Evolutionary conservation across 805 yeast genomes (phyloP).

Genomic region (Kodamaea neixiangensis): DNA sequence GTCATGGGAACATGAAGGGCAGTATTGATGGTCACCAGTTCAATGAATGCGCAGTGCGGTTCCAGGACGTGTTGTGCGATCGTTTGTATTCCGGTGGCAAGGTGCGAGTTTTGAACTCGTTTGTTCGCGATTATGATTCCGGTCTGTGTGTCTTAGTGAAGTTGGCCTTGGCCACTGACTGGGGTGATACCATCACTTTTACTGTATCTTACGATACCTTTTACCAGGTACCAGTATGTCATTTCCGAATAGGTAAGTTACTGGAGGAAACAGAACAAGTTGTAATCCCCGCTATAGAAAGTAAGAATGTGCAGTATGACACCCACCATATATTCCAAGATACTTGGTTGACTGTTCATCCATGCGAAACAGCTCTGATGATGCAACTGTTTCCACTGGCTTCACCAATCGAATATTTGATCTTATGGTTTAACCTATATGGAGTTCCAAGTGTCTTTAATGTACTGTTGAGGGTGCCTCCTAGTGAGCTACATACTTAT

Average conservation of each 20-base stretch:
- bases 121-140: conserved; percentile 3
- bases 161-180: neutral
- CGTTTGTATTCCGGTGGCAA: conserved; percentile 4
- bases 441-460: conserved; percentile 8
- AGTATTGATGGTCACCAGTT: conserved; percentile 14
- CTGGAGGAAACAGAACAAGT: neutral
- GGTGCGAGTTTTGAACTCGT: conserved; percentile 12
- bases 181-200: conserved; percentile 19
- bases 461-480: conserved; percentile 1
- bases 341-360: conserved; percentile 29
- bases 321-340: conserved; percentile 13
- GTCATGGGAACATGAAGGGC: conserved; percentile 6
- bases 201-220: conserved; percentile 31
- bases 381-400: conserved; percentile 16
- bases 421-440: conserved; percentile 9
- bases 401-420: conserved; percentile 2
- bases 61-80: neutral
- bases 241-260: conserved; percentile 21
- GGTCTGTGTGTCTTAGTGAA: conserved; percentile 5
- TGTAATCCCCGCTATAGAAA: neutral
- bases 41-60: conserved; percentile 15
- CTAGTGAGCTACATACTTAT: neutral
- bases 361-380: conserved; percentile 28
- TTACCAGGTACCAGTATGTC: conserved; percentile 33
- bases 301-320: conserved; percentile 6